phyloP scores from a whole-genome alignment of 2,329 filamentous ascomycete species.

The Magnaporthiopsis incrustans region DNA sequence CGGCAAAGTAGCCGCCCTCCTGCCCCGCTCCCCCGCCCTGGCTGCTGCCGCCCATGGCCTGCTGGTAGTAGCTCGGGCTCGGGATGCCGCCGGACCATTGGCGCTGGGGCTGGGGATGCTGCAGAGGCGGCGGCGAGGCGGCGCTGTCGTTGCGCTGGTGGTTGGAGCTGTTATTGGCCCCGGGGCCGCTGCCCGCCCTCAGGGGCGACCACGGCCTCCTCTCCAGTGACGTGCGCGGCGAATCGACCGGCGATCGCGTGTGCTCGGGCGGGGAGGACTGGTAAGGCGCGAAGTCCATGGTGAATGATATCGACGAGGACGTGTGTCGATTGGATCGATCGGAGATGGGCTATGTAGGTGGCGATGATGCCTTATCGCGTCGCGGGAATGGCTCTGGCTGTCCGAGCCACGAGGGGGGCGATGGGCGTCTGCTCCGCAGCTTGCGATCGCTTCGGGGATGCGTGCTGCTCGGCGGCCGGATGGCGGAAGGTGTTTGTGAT shows the following conservation, averaged over 20 bases:
- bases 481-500: too few species aligned
- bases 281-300: conserved; percentile 94
- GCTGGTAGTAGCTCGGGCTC: conserved; percentile 23
- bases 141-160: conserved; percentile 19
- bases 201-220: conserved; percentile 44
- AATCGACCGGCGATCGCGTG: conserved; percentile 65
- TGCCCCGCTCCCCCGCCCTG: conserved; percentile 9
- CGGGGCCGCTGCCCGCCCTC: conserved; percentile 33
- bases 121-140: conserved; percentile 35
- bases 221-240: conserved; percentile 53
- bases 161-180: conserved; percentile 26
- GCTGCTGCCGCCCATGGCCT: conserved; percentile 13
- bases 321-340: not conserved
- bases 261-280: conserved; percentile 86
- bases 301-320: conserved; percentile 11
- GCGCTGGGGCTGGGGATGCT: conserved; percentile 50
- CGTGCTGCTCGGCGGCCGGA: not conserved
- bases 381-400: not conserved
- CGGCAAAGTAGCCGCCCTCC: conserved; percentile 13
- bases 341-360: not conserved
- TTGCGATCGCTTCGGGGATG: not conserved
- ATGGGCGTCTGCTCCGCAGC: not conserved
- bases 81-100: conserved; percentile 40
- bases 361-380: not conserved
- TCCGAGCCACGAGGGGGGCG: not conserved